Base-by-base conservation (phyloP, 306 rosid species). In the Cicer bijugum region DNA sequence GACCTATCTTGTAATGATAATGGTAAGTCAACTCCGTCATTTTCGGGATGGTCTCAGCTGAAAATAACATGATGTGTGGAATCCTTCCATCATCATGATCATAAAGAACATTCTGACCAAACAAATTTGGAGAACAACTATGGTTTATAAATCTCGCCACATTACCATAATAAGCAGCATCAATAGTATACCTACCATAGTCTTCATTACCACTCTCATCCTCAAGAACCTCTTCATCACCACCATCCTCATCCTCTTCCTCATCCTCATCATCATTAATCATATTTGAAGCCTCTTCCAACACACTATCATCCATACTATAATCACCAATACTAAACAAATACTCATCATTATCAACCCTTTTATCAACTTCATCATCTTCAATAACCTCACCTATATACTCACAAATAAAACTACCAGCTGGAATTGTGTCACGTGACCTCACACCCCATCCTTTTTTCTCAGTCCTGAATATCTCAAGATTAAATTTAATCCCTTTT, bases 361-460 rank as follows among this genome's bases (percentile, higher is more conserved):
- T 82, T 60, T 75, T n/a, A 5, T 85, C 91, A 6, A 92, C 95
- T 59, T 91, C 91, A 58, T 63, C 79, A 12, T 80, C 89, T 45
- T 76, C 75, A 35, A 91, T 85, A 59, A 91, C 76, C 86, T 87
- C 97, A 51, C 97, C 95, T 19, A 80, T 50, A 71, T 89, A 91
- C 72, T 91, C 92, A 1, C 97, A 91, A 9, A 89, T 77, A 75
- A 87, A 91, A 69, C 92, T 86, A 63, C 97, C 95, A 0, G 91
- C 87, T 58, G 92, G 80, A 28, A 89, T 89, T 45, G 82, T 87
- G 75, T 83, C 70, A 8, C 78, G 77, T 46, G 97, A 84, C 67
- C 95, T 85, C 71, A 89, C 89, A n/a, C 92, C 94, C 97, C 97
- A 91, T 35, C 95, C 95, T 81, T 75, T 83, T 7, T 67, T 57